phyloP scores from a whole-genome alignment of 371 early-diverging fungal genomes.

The Basidiobolus meristosporus region DNA sequence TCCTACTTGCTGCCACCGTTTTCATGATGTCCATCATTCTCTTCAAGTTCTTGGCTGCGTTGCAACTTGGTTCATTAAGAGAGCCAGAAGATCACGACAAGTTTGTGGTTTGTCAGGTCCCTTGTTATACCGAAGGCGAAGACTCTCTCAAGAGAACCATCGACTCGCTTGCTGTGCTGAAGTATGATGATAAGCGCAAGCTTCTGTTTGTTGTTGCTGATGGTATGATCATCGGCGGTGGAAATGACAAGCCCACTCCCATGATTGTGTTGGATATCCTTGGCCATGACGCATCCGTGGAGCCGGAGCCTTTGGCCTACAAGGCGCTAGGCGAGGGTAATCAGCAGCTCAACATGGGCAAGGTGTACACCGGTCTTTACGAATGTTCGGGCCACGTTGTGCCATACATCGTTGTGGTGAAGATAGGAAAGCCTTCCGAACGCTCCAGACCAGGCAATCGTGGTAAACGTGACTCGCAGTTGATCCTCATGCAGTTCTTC shows the following conservation, averaged over 20 bases:
- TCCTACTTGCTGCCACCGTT: slow-evolving; percentile 56
- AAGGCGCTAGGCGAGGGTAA: slow-evolving; percentile 80
- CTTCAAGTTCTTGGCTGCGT: slow-evolving; percentile 81
- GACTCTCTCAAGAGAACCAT: slow-evolving; percentile 83
- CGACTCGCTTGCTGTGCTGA: slow-evolving; percentile 80
- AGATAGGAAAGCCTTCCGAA: slow-evolving; percentile 72
- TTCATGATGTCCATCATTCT: slow-evolving; percentile 69
- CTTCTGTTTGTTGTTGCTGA: slow-evolving; percentile 83
- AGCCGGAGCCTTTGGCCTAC: slow-evolving; percentile 84
- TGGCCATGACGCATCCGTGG: slow-evolving; percentile 68
- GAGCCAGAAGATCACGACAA: slow-evolving; percentile 73
- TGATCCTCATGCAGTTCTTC: slow-evolving; percentile 97
- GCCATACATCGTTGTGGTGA: slow-evolving; percentile 89
- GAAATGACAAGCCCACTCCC: slow-evolving; percentile 94
- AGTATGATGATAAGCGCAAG: slow-evolving; percentile 90
- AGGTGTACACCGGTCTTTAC: slow-evolving; percentile 95
- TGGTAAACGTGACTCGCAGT: slow-evolving; percentile 99
- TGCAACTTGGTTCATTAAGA: slow-evolving; percentile 54
- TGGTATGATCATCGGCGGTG: slow-evolving; percentile 88
- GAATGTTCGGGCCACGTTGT: slow-evolving; percentile 74
- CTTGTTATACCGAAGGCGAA: slow-evolving; percentile 95
- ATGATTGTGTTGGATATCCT: slow-evolving; percentile 90
- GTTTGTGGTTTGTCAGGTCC: slow-evolving; percentile 85
- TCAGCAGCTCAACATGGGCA: slow-evolving; percentile 88
- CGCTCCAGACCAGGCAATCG: slow-evolving; percentile 87